Evolutionary conservation across 2,329 filamentous ascomycete genomes (phyloP).

Genomic region (Hysterium pulicare): DNA sequence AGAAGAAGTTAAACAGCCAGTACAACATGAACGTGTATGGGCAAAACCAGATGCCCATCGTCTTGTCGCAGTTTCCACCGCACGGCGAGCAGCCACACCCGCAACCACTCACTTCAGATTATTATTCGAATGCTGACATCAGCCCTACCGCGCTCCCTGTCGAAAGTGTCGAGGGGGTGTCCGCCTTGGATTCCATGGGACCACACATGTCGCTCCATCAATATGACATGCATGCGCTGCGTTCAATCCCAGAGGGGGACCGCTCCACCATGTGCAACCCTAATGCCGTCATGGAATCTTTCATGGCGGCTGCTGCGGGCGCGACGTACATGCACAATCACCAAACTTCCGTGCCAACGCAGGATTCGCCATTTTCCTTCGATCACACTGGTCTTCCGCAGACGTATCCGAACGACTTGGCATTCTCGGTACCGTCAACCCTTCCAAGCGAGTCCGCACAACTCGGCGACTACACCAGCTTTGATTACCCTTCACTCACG

Average conservation of each 20-base stretch:
- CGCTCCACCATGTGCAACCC: constrained; percentile 23
- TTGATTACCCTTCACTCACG: constrained; percentile 25
- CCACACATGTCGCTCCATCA: constrained; percentile 30
- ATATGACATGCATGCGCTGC: constrained; percentile 34
- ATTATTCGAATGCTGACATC: constrained; percentile 29
- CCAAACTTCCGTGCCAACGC: constrained; percentile 17
- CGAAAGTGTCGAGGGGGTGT: constrained; percentile 27
- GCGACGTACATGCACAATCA: constrained; percentile 29
- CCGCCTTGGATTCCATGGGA: constrained; percentile 25
- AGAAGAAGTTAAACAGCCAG: constrained; percentile 45
- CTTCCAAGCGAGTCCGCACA: constrained; percentile 20
- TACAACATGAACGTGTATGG: constrained; percentile 29
- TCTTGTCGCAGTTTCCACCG: constrained; percentile 12
- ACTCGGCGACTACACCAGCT: constrained; percentile 24
- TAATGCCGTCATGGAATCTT: constrained; percentile 34
- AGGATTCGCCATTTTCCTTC: constrained; percentile 23
- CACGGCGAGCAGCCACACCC: constrained; percentile 20
- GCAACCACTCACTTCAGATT: constrained; percentile 23
- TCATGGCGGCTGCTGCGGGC: constrained; percentile 27
- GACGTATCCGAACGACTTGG: constrained; percentile 19
- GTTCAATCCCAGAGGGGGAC: constrained; percentile 32
- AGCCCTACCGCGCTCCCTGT: constrained; percentile 33
- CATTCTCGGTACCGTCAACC: constrained; percentile 22
- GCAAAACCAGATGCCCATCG: constrained; percentile 19
- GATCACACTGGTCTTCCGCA: constrained; percentile 19